Base-by-base conservation (phyloP, 306 rosid species). In the Lathyrus aphaca region DNA sequence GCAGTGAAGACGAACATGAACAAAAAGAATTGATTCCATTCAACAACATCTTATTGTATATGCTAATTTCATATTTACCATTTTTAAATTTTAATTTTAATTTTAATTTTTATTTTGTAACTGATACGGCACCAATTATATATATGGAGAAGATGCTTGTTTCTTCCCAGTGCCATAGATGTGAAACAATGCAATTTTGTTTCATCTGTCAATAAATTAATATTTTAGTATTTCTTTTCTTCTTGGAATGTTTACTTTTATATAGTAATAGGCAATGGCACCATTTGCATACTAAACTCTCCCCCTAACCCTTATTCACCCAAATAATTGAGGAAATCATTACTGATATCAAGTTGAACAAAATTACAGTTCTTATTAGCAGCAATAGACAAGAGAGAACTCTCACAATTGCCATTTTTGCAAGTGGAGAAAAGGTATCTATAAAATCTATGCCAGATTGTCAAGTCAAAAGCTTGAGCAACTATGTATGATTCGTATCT, bases 1-100 rank as follows among this genome's bases (percentile, higher is more conserved):
- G 5, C 29, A 2, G 61, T 53, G n/a, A 82, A 72, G 81, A 73
- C 59, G 15, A 64, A 82, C 84, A 82, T 87, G 87, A 84, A 89
- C 79, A 66, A 35, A 73, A 86, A 85, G 80, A 65, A 83, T 27
- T 71, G 68, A 69, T 32, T 43, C 13, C 6, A 12, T 15, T 5
- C 4, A n/a, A 21, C 56, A 45, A 37, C 69, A 66, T 10, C 23
- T 35, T 6, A 48, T 57, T 32, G 53, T 27, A 46, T 59, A 59
- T 37, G 46, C 15, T 61, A 62, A 62, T 35, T 45, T 65, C 44
- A 6, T 78, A 13, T 49, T 35, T 71, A 14, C 42, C 19, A 21
- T 42, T 62, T 51, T 49, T 13, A n/a, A n/a, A n/a, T n/a, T n/a
- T 29, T 54, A 15, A 18, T 73, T 16, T 17, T 49, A 1, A 17